Base-by-base conservation (phyloP, 192 early-diverging fungal species). In the Coemansia sp. region DNA sequence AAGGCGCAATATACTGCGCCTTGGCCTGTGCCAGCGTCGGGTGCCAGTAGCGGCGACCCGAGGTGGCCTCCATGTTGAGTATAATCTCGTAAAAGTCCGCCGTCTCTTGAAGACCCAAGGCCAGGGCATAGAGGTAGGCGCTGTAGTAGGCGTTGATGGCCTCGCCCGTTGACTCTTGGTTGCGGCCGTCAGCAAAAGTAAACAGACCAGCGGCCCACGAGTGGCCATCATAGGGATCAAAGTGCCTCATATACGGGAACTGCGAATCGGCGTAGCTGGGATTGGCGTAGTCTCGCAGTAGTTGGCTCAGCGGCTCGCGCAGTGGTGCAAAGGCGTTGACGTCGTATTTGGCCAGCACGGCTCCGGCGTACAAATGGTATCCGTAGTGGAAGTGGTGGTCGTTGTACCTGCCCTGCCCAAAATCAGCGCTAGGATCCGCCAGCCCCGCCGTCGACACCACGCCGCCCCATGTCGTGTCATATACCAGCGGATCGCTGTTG, bases 311-410 rank as follows among this genome's bases (percentile, higher is more conserved):
- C 1, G 68, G 59, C 52, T 76, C 76, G 1, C 63, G 67, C 67
- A 78, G 57, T 9, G 62, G 64, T 6, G 76, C 66, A 59, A 78
- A 69, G 1, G 67, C 34, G 21, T 16, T 59, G 18, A 74, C 42
- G 56, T 86, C 73, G 69, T 85, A 69, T 38, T 75, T 72, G 59
- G 72, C 85, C 33, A 86, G 48, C 18, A 83, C 56, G 13, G 83
- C 78, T n/a, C 72, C 72, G 1, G 83, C 85, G 62, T 86, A 86
- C 50, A 83, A 42, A 48, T 83, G 81, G 60, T 86, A 86, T 23
- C 85, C 85, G 53, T 86, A 86, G 70, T 86, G 85, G 75, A 85
- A 86, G 65, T 86, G 85, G 65, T 86, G 85, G 63, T 86, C 85
- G 69, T 86, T 86, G 68, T 86, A 86, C 21, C 70, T 58, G 53